Evolutionary conservation across 2,329 filamentous ascomycete genomes (phyloP), one percentile per base, ranked within the genome.

Genomic region (Colletotrichum siamense): DNA sequence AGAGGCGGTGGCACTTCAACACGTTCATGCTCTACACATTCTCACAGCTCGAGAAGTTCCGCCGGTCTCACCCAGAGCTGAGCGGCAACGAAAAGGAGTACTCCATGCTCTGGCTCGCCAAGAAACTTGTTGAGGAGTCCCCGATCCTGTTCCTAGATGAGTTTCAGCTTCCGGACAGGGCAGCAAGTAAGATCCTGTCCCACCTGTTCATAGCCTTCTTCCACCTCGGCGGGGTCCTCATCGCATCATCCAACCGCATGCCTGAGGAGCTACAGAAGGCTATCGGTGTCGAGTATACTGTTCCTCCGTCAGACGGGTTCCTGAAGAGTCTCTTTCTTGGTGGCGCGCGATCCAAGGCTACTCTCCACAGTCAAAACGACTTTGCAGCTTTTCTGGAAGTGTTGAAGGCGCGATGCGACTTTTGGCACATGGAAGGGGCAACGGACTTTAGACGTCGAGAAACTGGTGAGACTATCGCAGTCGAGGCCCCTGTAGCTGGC

Each of bases 21-120:
- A 95, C 94, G 0, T 97, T 97, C 80, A 97, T 97, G 94, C 87
- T 96, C 10, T 93, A 96, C 79, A 92, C 92, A 0, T 89, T 96
- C 63, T 93, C 94, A 1, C 92, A 93, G 67, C 87, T 97, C 1
- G 95, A 96, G 79, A 86, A 89, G 15, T 89, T 94, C 61, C 88
- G 95, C 79, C 87, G 86, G 73, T 79, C 82, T 6, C 80, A 81
- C 2, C 78, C 79, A 3, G 73, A 79, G 16, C 44, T 78, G 16
- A 77, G 69, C 75, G 66, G 71, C n/a, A 79, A 78, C 24, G 78
- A 83, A 7, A 83, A 79, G 79, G 91, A 95, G 73, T 92, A 95
- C 83, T 94, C 94, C 0, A 83, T 96, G 28, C 84, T 96, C 2
- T 93, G 92, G 89, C 88, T 96, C 81, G 94, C 95, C 36, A 92